phyloP scores from a whole-genome alignment of 2,329 filamentous ascomycete species.

The Verticillium longisporum region DNA sequence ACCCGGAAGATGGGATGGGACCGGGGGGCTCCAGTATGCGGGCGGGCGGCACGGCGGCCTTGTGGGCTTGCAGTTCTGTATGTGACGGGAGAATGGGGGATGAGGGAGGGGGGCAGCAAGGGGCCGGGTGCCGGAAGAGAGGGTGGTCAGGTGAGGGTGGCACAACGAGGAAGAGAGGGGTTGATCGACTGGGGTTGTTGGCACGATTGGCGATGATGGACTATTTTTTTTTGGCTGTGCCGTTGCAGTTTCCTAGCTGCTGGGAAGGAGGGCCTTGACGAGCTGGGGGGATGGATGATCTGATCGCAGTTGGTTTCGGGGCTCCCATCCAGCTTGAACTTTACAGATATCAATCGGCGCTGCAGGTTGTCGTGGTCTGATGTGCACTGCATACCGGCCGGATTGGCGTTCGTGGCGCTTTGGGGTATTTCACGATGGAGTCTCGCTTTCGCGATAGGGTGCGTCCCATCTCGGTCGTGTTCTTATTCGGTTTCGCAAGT shows the following conservation, averaged over 20 bases:
- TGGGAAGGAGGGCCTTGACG: too few relatives aligned
- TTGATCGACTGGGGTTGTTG: neutral
- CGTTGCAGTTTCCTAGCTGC: neutral
- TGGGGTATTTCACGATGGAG: too few relatives aligned
- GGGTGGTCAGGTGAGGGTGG: neutral
- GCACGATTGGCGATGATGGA: neutral
- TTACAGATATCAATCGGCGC: neutral
- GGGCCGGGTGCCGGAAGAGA: neutral
- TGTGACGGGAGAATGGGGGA: neutral
- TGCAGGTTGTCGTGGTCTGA: neutral
- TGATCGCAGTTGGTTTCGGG: neutral
- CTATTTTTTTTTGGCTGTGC: neutral
- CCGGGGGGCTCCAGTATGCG: neutral
- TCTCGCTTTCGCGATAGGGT: too few relatives aligned
- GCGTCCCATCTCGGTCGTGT: too few relatives aligned
- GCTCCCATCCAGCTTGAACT: neutral
- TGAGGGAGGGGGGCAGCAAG: neutral
- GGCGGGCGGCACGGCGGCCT: neutral
- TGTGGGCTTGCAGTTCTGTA: neutral
- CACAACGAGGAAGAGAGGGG: neutral
- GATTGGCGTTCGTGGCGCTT: too few relatives aligned
- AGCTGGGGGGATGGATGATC: neutral
- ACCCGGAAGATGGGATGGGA: neutral
- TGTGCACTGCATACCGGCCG: too few relatives aligned
- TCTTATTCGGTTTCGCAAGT: too few relatives aligned